Conservation (phyloP, 257 asterid genomes). For the Gardenia jasminoides region DNA sequence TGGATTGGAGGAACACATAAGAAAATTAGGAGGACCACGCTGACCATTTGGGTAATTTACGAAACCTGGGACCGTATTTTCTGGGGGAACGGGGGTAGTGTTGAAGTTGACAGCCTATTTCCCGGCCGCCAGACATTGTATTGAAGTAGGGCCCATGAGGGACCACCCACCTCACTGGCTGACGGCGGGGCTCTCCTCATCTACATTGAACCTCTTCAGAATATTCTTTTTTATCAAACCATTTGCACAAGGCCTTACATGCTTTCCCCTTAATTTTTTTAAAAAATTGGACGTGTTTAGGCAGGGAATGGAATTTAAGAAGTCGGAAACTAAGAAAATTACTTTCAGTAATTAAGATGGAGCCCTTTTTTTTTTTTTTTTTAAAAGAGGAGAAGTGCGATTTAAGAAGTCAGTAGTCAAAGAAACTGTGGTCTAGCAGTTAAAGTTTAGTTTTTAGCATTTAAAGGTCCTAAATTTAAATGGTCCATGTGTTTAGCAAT, state of each 20-base stretch:
- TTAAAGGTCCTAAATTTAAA: too few species aligned
- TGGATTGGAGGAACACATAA: neutral
- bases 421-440: too few species aligned
- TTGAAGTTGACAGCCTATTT: neutral
- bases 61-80: too few species aligned
- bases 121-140: constrained; percentile 3
- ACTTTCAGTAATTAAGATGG: too few species aligned
- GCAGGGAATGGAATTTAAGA: too few species aligned
- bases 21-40: neutral
- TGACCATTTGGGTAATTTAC: neutral
- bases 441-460: too few species aligned
- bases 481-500: too few species aligned
- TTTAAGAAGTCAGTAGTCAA: too few species aligned
- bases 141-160: neutral
- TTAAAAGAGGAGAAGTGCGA: too few species aligned
- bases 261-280: neutral
- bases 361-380: too few species aligned
- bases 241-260: neutral
- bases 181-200: constrained; percentile 16
- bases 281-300: too few species aligned
- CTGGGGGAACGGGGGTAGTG: neutral
- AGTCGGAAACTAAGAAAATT: too few species aligned
- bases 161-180: neutral
- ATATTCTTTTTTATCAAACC: constrained; percentile 20
- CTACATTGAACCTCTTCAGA: constrained; percentile 7